These are phyloP conservation scores for Phytophthora foliorum DNA, from an alignment of 352 stramenopile species.

Conservation along the genomic window DNA sequence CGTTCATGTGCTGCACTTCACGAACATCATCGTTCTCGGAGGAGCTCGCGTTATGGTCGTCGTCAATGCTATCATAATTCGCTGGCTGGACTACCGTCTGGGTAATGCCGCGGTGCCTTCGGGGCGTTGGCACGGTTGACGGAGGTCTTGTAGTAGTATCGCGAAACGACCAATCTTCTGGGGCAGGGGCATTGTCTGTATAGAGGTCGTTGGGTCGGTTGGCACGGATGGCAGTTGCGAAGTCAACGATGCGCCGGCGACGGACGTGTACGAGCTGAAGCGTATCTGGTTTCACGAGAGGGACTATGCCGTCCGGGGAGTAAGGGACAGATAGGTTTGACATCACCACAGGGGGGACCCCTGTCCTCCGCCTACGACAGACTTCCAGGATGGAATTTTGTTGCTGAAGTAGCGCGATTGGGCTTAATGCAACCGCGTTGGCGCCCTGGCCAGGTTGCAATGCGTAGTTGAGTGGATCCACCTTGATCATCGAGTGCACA, in stretches of 20 bases:
- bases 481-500: constrained; percentile 12
- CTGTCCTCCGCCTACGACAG: background rate
- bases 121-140: too few species aligned
- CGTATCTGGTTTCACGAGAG: constrained; percentile 1
- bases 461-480: constrained; percentile 13
- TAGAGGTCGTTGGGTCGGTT: background rate
- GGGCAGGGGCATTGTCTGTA: too few species aligned
- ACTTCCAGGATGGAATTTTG: background rate
- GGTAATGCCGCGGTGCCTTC: too few species aligned
- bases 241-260: constrained; percentile 12
- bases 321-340: background rate
- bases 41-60: too few species aligned
- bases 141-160: too few species aligned
- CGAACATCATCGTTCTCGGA: background rate
- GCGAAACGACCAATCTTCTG: too few species aligned
- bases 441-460: background rate
- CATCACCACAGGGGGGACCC: background rate
- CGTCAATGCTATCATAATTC: too few species aligned
- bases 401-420: constrained; percentile 13
- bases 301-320: background rate
- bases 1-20: background rate
- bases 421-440: constrained; percentile 4
- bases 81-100: too few species aligned
- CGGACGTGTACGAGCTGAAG: constrained; percentile 8
- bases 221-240: background rate